A percentile compares a stretch with the other conserved stretches of the same genome.
Conservation (phyloP, 2,329 filamentous ascomycete species). For the Claviceps pazoutovae region DNA sequence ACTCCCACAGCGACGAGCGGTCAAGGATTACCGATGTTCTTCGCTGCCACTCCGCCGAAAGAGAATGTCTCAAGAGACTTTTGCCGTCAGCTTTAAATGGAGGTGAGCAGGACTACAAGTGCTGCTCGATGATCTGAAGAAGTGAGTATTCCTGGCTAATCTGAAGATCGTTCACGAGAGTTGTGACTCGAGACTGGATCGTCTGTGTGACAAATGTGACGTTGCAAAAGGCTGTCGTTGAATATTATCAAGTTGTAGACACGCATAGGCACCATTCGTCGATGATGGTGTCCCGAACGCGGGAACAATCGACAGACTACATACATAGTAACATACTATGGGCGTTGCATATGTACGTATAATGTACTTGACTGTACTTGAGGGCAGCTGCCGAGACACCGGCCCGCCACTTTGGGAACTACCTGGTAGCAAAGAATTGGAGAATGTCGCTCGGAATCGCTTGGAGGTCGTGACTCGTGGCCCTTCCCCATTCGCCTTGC, state of each 20-base stretch:
- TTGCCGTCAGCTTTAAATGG: not conserved
- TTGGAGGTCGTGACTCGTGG: not conserved
- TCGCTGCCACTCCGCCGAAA: not conserved
- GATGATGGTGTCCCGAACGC: not conserved
- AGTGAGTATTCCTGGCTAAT: not conserved
- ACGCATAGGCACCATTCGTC: not conserved
- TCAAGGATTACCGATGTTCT: not conserved
- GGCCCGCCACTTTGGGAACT: slow-evolving; percentile 3
- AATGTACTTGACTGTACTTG: too few relatives aligned
- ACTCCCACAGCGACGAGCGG: not conserved
- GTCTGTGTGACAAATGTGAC: not conserved
- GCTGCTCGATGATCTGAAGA: not conserved
- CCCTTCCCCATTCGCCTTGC: too few relatives aligned
- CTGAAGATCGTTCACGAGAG: not conserved
- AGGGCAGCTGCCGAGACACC: slow-evolving; percentile 6
- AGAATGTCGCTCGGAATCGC: slow-evolving; percentile 2
- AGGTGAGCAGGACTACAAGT: not conserved
- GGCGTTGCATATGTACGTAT: too few relatives aligned
- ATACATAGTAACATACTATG: too few relatives aligned
- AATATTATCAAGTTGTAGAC: not conserved
- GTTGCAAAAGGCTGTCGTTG: not conserved
- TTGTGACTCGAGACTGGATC: not conserved
- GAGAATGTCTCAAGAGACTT: not conserved
- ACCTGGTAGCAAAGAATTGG: slow-evolving; percentile 3
- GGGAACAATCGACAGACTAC: too few relatives aligned